Conservation (phyloP, 257 asterid species). For the Fraxinus anomala region DNA sequence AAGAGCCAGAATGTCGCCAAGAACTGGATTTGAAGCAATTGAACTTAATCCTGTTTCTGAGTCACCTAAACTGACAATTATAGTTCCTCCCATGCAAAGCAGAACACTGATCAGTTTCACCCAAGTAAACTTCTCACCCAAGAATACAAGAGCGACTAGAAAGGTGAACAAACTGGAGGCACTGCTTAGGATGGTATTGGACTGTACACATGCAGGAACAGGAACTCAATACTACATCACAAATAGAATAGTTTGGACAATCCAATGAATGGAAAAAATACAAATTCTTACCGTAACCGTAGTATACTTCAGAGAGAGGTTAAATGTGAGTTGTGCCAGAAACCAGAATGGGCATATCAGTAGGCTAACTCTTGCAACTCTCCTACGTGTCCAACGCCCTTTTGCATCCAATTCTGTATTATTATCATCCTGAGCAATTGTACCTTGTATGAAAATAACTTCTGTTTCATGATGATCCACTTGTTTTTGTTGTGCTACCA, state of each 20-base stretch:
- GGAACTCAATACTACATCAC: conserved; percentile 22
- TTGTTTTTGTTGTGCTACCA: conserved; percentile 18
- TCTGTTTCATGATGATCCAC: conserved; percentile 27
- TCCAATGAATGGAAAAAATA: neutral
- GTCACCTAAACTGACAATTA: conserved; percentile 86
- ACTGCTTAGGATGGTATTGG: conserved; percentile 92
- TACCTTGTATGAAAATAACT: conserved; percentile 9
- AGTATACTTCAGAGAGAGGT: conserved; percentile 91
- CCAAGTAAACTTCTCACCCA: conserved; percentile 93
- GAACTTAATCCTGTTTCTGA: conserved; percentile 47
- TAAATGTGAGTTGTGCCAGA: conserved; percentile 89
- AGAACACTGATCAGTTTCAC: conserved; percentile 78
- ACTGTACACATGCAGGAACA: conserved; percentile 47
- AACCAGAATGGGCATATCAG: conserved; percentile 92
- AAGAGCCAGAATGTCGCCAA: conserved; percentile 77
- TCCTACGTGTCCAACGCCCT: conserved; percentile 87
- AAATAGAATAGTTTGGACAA: neutral
- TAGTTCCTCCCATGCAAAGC: conserved; percentile 95
- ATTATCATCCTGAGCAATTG: conserved; percentile 21
- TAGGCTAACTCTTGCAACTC: conserved; percentile 88
- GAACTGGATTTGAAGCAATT: conserved; percentile 65
- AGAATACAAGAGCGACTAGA: conserved; percentile 77
- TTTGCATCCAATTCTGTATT: conserved; percentile 60
- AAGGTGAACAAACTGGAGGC: conserved; percentile 92
- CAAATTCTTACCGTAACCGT: conserved; percentile 77